Evolutionary conservation across 306 rosid genomes (phyloP), one percentile per base, ranked within the genome.

Genomic region (Astragalus glycyphyllos): DNA sequence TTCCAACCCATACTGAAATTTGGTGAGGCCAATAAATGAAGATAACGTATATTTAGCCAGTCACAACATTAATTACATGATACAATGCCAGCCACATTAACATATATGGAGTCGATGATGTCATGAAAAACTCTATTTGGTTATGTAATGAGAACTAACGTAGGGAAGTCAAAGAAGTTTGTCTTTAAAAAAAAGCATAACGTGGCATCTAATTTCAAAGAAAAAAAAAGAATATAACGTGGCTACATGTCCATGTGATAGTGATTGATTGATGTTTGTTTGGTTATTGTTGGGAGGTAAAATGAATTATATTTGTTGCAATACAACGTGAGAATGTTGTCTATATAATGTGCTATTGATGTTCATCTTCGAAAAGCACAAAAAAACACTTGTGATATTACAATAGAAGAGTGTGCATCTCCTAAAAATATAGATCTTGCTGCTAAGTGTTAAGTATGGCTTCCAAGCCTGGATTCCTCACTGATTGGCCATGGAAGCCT

Each of bases 401-500:
- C 4, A 69, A 53, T 31, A 38, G 0, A 51, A 14, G 16, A 60
- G 12, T 8, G 23, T 3, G 4, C n/a, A 3, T 48, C 31, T 7
- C 44, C 12, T 3, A 54, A 13, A 16, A 34, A 1, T 5, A 10
- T 58, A 45, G 38, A 20, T 58, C 9, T 26, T 17, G 42, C 62
- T 49, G 38, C 3, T 1, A 10, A 6, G 0, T 3, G 7, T 37
- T 11, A 45, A 57, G 5, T 4, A 87, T 87, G 92, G 92, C 92
- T 26, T 74, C 92, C 29, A 87, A 48, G 48, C 89, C 92, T 0
- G 92, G 92, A 73, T 65, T 87, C 53, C 89, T 87, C 64, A 80
- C 87, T 8, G 87, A 87, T 29, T 87, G 92, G 92, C 92, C 92
- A 57, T 84, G 92, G 92, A 87, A 77, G 58, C 81, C 84, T 11